phyloP scores from a whole-genome alignment of 257 asterid species.

The Solanum arcanum region DNA sequence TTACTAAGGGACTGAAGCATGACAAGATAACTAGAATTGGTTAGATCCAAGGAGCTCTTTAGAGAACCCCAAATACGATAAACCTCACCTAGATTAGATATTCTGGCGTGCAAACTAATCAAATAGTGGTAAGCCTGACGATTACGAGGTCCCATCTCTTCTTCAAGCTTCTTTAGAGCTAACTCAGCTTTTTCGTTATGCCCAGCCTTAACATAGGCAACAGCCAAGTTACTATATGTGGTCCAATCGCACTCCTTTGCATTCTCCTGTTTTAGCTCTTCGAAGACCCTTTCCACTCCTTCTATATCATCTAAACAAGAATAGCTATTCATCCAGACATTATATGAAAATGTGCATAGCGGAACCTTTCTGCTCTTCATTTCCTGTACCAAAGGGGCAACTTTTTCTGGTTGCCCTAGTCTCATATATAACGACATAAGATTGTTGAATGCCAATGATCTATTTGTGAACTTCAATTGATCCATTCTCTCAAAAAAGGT shows the following conservation, averaged over 20 bases:
- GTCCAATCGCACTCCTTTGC: constrained; percentile 58
- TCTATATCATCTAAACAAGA: constrained; percentile 40
- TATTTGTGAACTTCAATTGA: constrained; percentile 17
- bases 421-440: constrained; percentile 52
- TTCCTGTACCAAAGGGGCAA: constrained; percentile 23
- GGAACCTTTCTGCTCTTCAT: constrained; percentile 46
- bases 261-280: constrained; percentile 45
- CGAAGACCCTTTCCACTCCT: constrained; percentile 62
- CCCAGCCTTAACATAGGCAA: constrained; percentile 40
- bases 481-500: constrained; percentile 42
- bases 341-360: constrained; percentile 47
- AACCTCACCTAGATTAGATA: constrained; percentile 42
- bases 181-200: constrained; percentile 45
- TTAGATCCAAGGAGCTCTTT: constrained; percentile 26
- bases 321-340: constrained; percentile 52
- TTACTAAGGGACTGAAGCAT: constrained; percentile 61
- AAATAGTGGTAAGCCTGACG: constrained; percentile 54
- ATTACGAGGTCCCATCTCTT: constrained; percentile 31
- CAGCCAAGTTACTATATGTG: constrained; percentile 60
- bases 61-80: constrained; percentile 57
- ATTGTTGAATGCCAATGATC: constrained; percentile 40
- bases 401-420: constrained; percentile 51
- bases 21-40: constrained; percentile 53
- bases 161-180: constrained; percentile 52
- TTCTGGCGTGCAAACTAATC: constrained; percentile 52